Evolutionary conservation across 345 rosid species (phyloP), one percentile per base, ranked within the genome.

Genomic region (Lepidium sativum): DNA sequence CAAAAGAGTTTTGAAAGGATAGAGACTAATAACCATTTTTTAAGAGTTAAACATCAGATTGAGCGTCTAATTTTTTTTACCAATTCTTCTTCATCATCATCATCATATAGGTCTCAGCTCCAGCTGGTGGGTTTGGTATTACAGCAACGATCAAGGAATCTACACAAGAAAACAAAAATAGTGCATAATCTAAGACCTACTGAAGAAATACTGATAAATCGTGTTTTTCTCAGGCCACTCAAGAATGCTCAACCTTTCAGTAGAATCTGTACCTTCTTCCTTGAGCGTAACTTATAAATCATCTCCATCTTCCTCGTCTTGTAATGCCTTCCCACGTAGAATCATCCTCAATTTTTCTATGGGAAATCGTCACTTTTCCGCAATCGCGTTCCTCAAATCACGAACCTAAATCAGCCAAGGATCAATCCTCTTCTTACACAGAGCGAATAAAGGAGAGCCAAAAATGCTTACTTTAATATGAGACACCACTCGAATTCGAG

Each of bases 61-160:
- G 51, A 48, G 50, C 4, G 32, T 49, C 3, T 0, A 42, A 42
- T n/a, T 14, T 2, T 12, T 20, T 76, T 20, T 78, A 85, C 95
- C 84, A 84, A 72, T 62, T 85, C 88, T 14, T 82, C 77, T 49
- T 55, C 60, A 48, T 83, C 88, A 44, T 65, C 70, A 2, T 72
- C 76, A 11, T 84, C 92, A 8, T 75, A 83, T 75, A 83, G 25
- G 48, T 63, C 47, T 79, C 85, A 61, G 57, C 57, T 61, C 79
- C 84, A 48, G 67, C 79, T 12, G 87, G 96, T 50, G 86, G 75
- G 56, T 80, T 91, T 57, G 96, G 97, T 73, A 83, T 82, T 31
- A 86, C 94, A 69, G 92, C 97, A 72, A 80, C 91, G 14, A 83
- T 76, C 67, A 88, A 71, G 32, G 83, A 79, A 69, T 86, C 96